Conservation (phyloP, 345 rosid species). For the Passiflora organensis region DNA sequence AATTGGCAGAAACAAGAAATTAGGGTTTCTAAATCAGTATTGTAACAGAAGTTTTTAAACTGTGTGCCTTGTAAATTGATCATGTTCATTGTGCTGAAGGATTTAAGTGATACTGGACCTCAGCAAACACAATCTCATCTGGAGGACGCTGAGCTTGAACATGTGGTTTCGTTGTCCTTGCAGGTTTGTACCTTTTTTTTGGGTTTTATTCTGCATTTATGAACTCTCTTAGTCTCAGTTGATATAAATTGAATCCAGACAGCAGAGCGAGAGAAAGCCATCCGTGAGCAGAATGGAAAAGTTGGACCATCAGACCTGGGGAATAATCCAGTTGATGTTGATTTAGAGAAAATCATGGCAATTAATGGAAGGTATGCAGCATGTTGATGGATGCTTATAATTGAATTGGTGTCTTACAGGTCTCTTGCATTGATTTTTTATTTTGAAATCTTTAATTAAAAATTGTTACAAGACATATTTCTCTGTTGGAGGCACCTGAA, state of each 20-base stretch:
- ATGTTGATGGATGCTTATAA: constrained; percentile 1
- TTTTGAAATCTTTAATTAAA: not conserved
- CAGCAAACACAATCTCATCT: constrained; percentile 33
- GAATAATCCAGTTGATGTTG: constrained; percentile 35
- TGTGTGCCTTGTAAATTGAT: not conserved
- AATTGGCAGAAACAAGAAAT: too few relatives aligned
- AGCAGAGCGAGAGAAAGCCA: constrained; percentile 65
- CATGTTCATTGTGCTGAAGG: constrained; percentile 24
- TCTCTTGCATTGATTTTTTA: not conserved
- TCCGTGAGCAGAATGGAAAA: constrained; percentile 33
- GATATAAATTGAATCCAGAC: constrained; percentile 42
- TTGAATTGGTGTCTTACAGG: not conserved
- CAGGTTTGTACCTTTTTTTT: constrained; percentile 12
- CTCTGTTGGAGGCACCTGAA: too few relatives aligned
- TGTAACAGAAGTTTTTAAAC: not conserved
- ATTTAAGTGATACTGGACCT: constrained; percentile 35
- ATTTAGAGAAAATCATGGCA: constrained; percentile 30
- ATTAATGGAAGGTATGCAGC: constrained; percentile 64
- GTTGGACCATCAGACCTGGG: constrained; percentile 42
- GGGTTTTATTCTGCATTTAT: not conserved
- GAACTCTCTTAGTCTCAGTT: constrained; percentile 10
- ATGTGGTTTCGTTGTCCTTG: constrained; percentile 56
- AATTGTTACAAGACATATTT: too few relatives aligned
- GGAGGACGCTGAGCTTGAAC: constrained; percentile 62
- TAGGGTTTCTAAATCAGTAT: too few relatives aligned